Evolutionary conservation across 345 rosid genomes (phyloP), one percentile per base, ranked within the genome.

Genomic region (Pugionium dolabratum): DNA sequence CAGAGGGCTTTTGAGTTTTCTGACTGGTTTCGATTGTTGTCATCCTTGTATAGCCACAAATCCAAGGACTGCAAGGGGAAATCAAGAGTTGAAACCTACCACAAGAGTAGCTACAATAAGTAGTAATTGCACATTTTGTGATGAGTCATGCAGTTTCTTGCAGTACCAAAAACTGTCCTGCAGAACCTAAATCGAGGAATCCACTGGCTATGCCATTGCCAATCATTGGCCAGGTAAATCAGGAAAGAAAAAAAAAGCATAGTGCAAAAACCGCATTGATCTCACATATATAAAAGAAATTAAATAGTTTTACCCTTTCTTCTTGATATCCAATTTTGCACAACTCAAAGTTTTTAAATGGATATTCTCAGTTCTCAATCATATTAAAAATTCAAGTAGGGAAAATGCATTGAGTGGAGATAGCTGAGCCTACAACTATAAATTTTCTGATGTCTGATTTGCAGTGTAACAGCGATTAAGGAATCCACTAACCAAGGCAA

Each of bases 1-100:
- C 41, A 50, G 69, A 50, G 30, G 76, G 25, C 43, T 72, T 80
- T 37, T 46, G 67, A 57, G 69, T 66, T 44, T 50, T 66, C 32
- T 60, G 62, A 42, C 49, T 31, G 25, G 79, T 63, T 60, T 67
- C 69, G 11, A 77, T 25, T 11, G 77, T 64, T 60, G 80, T 61
- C 83, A 77, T 79, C 18, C 18, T 18, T 18, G 18, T 18, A 18
- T 18, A 18, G 18, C 18, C 18, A 18, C 18, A 18, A 18, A 18
- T 18, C 18, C 18, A 18, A 18, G 18, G 18, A 56, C 79, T 68
- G 43, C 71, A 70, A 54, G 48, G 6, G 42, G 5, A 47, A 27
- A 18, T 3, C 42, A 71, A 27, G 8, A 41, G 66, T 64, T 42
- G 30, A 25, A 54, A 18, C 18, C 18, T 18, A 18, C 18, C 18